phyloP scores from a whole-genome alignment of 2,329 filamentous ascomycete species.

The Zarea fungicola region DNA sequence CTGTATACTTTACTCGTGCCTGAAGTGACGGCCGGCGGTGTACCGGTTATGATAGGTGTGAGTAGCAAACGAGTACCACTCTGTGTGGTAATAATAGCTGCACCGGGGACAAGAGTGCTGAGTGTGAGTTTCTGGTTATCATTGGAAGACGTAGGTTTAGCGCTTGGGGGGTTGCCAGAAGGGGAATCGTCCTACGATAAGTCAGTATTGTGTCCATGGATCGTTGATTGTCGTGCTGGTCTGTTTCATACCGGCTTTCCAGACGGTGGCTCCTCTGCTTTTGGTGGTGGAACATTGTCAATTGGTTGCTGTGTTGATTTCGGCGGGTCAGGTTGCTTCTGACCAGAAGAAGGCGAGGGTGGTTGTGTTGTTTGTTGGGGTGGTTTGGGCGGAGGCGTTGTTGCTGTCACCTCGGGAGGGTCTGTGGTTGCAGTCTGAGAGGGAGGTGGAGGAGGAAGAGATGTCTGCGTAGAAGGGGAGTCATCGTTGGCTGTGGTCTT shows the following conservation, averaged over 20 bases:
- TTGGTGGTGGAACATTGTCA: constrained; percentile 7
- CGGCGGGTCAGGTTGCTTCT: not conserved
- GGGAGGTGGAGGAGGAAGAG: not conserved
- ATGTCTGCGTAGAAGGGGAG: not conserved
- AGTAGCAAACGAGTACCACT: not conserved
- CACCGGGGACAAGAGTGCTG: not conserved
- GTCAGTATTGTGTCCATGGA: not conserved
- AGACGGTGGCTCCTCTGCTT: constrained; percentile 3
- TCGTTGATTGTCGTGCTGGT: not conserved
- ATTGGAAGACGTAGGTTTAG: not conserved
- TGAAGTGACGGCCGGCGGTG: not conserved
- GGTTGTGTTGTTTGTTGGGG: not conserved
- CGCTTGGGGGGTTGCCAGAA: not conserved
- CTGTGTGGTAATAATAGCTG: not conserved
- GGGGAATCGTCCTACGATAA: not conserved
- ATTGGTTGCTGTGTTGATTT: not conserved
- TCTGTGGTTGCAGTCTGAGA: not conserved
- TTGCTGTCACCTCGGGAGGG: not conserved
- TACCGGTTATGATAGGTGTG: not conserved
- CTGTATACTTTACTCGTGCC: not conserved
- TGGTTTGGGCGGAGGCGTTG: not conserved
- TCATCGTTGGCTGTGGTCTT: not conserved
- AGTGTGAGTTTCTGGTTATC: not conserved
- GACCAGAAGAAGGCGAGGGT: not conserved
- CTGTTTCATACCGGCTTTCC: not conserved